phyloP scores from a whole-genome alignment of 2,329 filamentous ascomycete genomes.

The Alternaria arbusti region DNA sequence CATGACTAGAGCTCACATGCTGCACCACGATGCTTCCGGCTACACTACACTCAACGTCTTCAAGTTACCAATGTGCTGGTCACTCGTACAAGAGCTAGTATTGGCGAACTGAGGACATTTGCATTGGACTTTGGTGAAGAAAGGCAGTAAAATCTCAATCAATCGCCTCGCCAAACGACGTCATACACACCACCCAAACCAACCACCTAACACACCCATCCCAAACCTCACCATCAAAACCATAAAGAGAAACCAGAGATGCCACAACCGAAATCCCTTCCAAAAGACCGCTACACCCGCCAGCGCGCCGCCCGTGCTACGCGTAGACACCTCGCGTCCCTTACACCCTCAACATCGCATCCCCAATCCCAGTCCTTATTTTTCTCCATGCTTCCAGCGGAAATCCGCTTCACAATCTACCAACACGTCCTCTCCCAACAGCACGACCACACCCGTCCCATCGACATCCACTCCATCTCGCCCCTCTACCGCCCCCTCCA shows the following conservation, averaged over 20 bases:
- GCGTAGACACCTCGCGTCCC: slow-evolving; percentile 21
- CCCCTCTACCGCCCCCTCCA: slow-evolving; percentile 33
- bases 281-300: slow-evolving; percentile 15
- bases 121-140: rapidly evolving
- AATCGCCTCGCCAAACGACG: neutral
- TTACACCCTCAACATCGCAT: slow-evolving; percentile 24
- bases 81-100: neutral
- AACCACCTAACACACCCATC: neutral
- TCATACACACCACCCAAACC: neutral
- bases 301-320: slow-evolving; percentile 20
- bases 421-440: slow-evolving; percentile 21
- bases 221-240: neutral
- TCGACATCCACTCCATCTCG: slow-evolving; percentile 13
- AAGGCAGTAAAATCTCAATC: neutral
- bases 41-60: neutral
- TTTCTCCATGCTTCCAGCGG: slow-evolving; percentile 31
- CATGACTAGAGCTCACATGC: neutral
- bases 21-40: neutral
- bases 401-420: slow-evolving; percentile 29
- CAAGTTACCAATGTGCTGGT: neutral
- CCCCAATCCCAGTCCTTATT: slow-evolving; percentile 29
- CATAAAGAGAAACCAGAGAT: neutral
- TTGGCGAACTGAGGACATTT: rapidly evolving
- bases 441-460: slow-evolving; percentile 7
- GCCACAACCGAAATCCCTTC: neutral